A percentile compares a stretch with the other conserved stretches of the same genome.
phyloP scores from a whole-genome alignment of 257 asterid species.

The Leptodermis oblonga region DNA sequence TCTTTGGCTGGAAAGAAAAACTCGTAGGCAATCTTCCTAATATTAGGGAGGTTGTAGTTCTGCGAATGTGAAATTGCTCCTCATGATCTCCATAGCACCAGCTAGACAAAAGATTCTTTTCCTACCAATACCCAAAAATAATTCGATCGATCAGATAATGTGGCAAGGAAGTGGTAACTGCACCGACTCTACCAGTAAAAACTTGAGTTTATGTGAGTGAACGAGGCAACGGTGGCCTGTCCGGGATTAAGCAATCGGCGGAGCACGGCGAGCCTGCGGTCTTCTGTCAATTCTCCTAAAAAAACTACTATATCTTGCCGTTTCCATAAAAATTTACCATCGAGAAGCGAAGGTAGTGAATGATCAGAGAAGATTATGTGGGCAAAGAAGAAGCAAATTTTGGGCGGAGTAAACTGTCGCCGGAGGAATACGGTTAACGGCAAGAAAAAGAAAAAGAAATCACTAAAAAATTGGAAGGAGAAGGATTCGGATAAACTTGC shows the following conservation, averaged over 20 bases:
- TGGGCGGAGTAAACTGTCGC: too few relatives aligned
- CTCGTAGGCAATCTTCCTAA: constrained; percentile 30
- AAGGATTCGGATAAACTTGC: too few relatives aligned
- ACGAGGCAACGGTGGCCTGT: not conserved
- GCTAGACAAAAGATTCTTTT: not conserved
- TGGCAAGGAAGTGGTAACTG: too few relatives aligned
- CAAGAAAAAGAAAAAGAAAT: too few relatives aligned
- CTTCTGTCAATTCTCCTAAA: not conserved
- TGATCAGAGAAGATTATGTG: too few relatives aligned
- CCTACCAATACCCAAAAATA: not conserved
- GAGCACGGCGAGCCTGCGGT: not conserved
- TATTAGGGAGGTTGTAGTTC: constrained; percentile 51
- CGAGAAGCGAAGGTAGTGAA: too few relatives aligned
- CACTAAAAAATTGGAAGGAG: too few relatives aligned
- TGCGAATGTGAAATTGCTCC: constrained; percentile 40
- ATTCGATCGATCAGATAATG: not conserved
- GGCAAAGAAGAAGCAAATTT: too few relatives aligned
- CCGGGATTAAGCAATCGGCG: not conserved
- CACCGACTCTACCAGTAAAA: not conserved
- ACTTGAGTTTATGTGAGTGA: not conserved
- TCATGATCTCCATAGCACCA: constrained; percentile 22
- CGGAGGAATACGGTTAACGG: too few relatives aligned
- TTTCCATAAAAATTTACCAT: too few relatives aligned
- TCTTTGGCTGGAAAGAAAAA: constrained; percentile 44
- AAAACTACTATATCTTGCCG: too few relatives aligned